Percentiles rank a stretch among this genome's conserved stretches.
Evolutionary conservation across 169 alveolate genomes (phyloP).

Genomic region (Eimeria acervulina): DNA sequence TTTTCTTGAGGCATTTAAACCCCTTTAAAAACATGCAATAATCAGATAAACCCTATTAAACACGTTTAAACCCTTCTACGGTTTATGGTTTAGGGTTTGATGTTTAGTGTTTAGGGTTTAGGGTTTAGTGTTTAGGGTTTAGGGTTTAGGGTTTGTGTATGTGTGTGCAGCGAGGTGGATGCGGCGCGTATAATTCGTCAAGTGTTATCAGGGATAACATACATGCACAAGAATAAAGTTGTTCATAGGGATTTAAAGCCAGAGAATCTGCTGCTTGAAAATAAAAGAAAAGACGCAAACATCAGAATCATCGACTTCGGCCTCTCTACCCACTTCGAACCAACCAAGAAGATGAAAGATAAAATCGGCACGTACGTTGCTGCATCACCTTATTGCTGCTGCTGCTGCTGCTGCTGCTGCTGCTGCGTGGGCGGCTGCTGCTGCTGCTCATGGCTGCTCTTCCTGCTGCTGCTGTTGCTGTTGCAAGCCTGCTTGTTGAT

Average conservation of each 20-base stretch:
- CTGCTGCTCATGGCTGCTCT: too few species aligned
- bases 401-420: not conserved
- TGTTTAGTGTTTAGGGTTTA: not conserved
- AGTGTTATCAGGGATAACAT: slow-evolving; percentile 95
- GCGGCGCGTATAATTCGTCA: slow-evolving; percentile 97
- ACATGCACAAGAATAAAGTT: slow-evolving; percentile 93
- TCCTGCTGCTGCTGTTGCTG: not conserved
- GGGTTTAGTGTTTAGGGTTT: not conserved
- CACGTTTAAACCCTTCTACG: not conserved
- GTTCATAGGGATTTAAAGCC: slow-evolving; percentile 96
- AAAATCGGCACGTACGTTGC: slow-evolving; percentile 94
- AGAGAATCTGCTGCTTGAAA: slow-evolving; percentile 94
- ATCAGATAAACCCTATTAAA: too few species aligned
- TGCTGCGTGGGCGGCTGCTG: too few species aligned
- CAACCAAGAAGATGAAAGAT: slow-evolving; percentile 94
- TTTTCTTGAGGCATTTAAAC: too few species aligned
- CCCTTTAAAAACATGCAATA: too few species aligned
- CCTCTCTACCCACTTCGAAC: slow-evolving; percentile 93
- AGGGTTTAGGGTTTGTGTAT: not conserved
- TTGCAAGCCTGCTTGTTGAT: too few species aligned
- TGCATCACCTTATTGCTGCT: too few species aligned
- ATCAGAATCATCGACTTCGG: slow-evolving; percentile 98
- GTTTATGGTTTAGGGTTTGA: slow-evolving; percentile 2
- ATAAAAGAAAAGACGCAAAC: slow-evolving; percentile 91
- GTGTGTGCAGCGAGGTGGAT: slow-evolving; percentile 90